Evolutionary conservation across 2,329 filamentous ascomycete genomes (phyloP).

Genomic region (Huntiella omanensis): DNA sequence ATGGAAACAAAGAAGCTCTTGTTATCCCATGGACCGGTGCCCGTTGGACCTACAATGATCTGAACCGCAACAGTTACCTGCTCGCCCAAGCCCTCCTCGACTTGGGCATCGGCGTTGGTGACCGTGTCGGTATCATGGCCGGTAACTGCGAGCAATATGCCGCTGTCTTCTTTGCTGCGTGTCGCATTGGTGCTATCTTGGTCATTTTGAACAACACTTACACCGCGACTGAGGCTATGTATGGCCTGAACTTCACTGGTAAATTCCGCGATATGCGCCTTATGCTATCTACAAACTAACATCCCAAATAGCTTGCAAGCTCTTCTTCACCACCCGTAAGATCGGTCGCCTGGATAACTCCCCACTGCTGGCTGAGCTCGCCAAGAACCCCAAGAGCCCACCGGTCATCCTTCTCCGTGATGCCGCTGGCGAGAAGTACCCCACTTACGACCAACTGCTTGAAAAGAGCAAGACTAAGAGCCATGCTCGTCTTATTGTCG

Average conservation of each 20-base stretch:
- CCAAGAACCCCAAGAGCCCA: constrained; percentile 24
- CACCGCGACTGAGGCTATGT: constrained; percentile 51
- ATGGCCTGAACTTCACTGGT: constrained; percentile 54
- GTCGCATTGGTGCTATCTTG: constrained; percentile 46
- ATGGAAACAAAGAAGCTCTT: constrained; percentile 47
- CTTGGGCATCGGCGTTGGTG: constrained; percentile 47
- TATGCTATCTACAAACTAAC: not conserved
- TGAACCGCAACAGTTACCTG: constrained; percentile 41
- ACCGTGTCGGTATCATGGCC: constrained; percentile 59
- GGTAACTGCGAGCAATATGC: constrained; percentile 68
- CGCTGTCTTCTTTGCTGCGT: constrained; percentile 54
- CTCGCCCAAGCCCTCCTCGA: constrained; percentile 47
- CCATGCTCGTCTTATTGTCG: constrained; percentile 30
- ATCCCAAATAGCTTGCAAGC: constrained; percentile 36
- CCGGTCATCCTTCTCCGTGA: constrained; percentile 44
- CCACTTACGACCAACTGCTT: constrained; percentile 41
- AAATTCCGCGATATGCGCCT: constrained; percentile 14
- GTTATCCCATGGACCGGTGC: constrained; percentile 60
- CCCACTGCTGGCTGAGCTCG: constrained; percentile 36
- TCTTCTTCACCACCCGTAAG: constrained; percentile 52
- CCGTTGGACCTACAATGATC: constrained; percentile 51
- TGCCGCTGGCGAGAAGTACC: constrained; percentile 33
- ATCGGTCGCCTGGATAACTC: constrained; percentile 49
- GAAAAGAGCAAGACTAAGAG: constrained; percentile 29
- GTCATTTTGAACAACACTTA: constrained; percentile 74